Base-by-base conservation (phyloP, 305 asterid genomes). In the Stenogyne calaminthoides region DNA sequence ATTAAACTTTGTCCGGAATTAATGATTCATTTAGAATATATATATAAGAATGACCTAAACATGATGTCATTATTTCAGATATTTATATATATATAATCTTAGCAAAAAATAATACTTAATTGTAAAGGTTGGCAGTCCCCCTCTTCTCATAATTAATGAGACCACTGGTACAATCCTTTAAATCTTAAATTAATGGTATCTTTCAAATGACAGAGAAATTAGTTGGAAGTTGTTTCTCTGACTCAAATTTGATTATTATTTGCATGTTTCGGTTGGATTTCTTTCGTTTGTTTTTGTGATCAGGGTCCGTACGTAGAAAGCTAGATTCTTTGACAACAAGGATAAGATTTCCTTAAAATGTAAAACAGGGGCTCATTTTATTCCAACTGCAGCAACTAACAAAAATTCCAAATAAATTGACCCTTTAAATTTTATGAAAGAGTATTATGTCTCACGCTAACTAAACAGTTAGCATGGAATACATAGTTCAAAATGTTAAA, bases 131-230 rank as follows among this genome's bases (percentile, higher is more conserved):
- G 3, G 29, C 51, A 6, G 61, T 3, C 55, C 55, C 46, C 44
- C n/a, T n/a, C n/a, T n/a, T n/a, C n/a, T n/a, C n/a, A n/a, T n/a
- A n/a, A n/a, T n/a, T n/a, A n/a, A n/a, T n/a, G 58, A 51, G 78
- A 32, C 67, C 69, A 69, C 6, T 76, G 67, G 75, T 76, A 71
- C 71, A 64, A 49, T 14, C n/a, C n/a, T n/a, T n/a, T n/a, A n/a
- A n/a, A n/a, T n/a, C n/a, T 25, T 25, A 32, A 32, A 3, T n/a
- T 14, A 12, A 29, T 40, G 64, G 64, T 37, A 52, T 19, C 70
- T 67, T 72, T 66, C 40, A 39, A 59, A 60, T 15, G 68, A 58
- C 0, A 15, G 9, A 22, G 60, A 58, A 74, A 61, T 74, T 55
- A 25, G 76, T 69, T 78, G 67, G 46, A 49, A 66, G 25, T 39